Conservation (phyloP, 1,139 yeast species). For the Kluyveromyces sp. region DNA sequence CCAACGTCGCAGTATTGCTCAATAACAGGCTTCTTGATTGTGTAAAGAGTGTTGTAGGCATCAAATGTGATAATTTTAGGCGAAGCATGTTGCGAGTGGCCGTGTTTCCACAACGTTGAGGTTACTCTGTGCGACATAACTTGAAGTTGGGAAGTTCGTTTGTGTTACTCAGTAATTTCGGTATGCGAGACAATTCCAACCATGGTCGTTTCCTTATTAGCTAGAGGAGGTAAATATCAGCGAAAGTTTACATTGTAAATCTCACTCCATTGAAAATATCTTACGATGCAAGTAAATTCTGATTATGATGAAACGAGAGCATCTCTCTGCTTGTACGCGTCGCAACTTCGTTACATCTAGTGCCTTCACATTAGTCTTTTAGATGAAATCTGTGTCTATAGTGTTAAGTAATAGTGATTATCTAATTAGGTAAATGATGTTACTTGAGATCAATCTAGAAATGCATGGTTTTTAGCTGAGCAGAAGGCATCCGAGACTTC, state of each 20-base stretch:
- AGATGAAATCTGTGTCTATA: neutral
- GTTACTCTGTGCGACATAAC: neutral
- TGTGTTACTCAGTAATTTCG: too few species aligned
- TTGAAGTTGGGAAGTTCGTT: neutral
- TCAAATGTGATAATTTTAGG: conserved; percentile 58
- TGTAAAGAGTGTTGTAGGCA: conserved; percentile 59
- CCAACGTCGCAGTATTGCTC: conserved; percentile 48
- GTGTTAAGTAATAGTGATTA: neutral
- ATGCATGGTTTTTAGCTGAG: conserved; percentile 38
- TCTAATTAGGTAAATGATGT: neutral
- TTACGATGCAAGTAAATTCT: too few species aligned
- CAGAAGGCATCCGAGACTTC: conserved; percentile 81
- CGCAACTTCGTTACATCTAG: too few species aligned
- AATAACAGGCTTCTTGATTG: conserved; percentile 48
- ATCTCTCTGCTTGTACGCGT: too few species aligned
- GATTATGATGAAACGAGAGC: too few species aligned
- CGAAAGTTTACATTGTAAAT: too few species aligned
- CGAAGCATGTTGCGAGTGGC: conserved; percentile 11
- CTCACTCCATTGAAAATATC: too few species aligned
- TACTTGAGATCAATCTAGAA: conserved; percentile 12
- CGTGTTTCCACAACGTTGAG: neutral
- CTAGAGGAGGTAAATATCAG: too few species aligned
- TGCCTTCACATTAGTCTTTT: too few species aligned
- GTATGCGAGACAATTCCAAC: too few species aligned
- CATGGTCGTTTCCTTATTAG: too few species aligned